A percentile compares a stretch with the other conserved stretches of the same genome.
Evolutionary conservation across 257 asterid genomes (phyloP).

Genomic region (Plantago elongata): DNA sequence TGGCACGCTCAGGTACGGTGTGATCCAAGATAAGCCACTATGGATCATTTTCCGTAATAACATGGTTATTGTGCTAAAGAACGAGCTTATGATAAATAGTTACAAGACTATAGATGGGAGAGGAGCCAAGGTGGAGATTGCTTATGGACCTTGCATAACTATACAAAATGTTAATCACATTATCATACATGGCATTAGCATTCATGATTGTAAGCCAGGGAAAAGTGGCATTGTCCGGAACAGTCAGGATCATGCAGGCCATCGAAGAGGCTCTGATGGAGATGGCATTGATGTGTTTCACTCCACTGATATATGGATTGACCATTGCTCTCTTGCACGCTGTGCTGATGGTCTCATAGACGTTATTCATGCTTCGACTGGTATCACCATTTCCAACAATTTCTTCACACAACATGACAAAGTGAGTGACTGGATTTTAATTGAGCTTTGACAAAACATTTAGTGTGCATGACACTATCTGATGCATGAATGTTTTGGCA

Average conservation of each 20-base stretch:
- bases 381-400: conserved; percentile 74
- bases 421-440: conserved; percentile 31
- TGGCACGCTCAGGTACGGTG: conserved; percentile 82
- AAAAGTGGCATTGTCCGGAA: conserved; percentile 45
- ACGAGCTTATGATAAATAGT: conserved; percentile 65
- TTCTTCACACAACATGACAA: conserved; percentile 79
- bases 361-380: conserved; percentile 75
- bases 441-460: neutral
- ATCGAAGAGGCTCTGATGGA: conserved; percentile 65
- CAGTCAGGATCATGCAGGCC: conserved; percentile 49
- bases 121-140: conserved; percentile 78
- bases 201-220: conserved; percentile 80
- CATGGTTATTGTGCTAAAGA: conserved; percentile 57
- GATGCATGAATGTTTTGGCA: conserved; percentile 8
- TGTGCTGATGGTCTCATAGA: conserved; percentile 69
- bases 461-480: neutral
- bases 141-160: conserved; percentile 81
- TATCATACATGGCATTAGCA: conserved; percentile 66
- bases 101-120: conserved; percentile 91
- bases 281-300: conserved; percentile 60
- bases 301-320: conserved; percentile 68
- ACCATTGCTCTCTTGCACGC: conserved; percentile 68
- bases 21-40: conserved; percentile 49
- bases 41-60: conserved; percentile 61
- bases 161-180: conserved; percentile 49